Conservation (phyloP, 768 basidiomycete genomes). For the Amanita muscaria region DNA sequence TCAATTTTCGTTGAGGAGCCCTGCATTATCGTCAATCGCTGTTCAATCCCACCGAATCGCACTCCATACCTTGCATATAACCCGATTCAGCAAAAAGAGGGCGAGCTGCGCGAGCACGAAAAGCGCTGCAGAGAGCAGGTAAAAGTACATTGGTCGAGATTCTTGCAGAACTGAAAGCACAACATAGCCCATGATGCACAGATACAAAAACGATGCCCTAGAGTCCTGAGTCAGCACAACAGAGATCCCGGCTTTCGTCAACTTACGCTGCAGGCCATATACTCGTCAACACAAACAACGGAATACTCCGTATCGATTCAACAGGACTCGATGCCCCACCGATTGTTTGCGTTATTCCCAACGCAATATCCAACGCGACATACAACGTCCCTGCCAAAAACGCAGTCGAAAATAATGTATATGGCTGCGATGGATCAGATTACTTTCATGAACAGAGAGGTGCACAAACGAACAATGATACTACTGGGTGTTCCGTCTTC, state of each 20-base stretch:
- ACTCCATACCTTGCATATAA: constrained; percentile 56
- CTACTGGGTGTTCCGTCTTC: constrained; percentile 81
- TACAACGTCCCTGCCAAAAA: constrained; percentile 67
- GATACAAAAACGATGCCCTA: constrained; percentile 39
- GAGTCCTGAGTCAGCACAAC: background rate
- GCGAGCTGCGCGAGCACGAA: constrained; percentile 78
- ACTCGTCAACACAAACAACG: constrained; percentile 62
- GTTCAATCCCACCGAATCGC: background rate
- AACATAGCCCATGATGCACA: constrained; percentile 72
- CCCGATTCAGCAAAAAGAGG: constrained; percentile 71
- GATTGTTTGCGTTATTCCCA: constrained; percentile 49
- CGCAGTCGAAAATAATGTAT: constrained; percentile 42
- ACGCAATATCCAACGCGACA: constrained; percentile 68
- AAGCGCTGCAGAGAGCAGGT: constrained; percentile 60
- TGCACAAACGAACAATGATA: constrained; percentile 43
- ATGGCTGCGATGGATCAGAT: constrained; percentile 39
- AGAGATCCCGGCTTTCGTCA: background rate
- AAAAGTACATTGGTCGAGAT: constrained; percentile 71
- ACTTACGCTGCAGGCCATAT: constrained; percentile 75
- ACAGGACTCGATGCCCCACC: constrained; percentile 44
- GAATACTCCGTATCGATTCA: constrained; percentile 43
- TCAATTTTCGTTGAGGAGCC: constrained; percentile 66
- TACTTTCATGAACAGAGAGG: background rate
- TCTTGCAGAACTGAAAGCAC: constrained; percentile 72
- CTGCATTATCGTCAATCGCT: too few relatives aligned